These are phyloP conservation scores for Aspergillus sp. DNA, from an alignment of 2,329 filamentous ascomycete species.

Conservation along the genomic window DNA sequence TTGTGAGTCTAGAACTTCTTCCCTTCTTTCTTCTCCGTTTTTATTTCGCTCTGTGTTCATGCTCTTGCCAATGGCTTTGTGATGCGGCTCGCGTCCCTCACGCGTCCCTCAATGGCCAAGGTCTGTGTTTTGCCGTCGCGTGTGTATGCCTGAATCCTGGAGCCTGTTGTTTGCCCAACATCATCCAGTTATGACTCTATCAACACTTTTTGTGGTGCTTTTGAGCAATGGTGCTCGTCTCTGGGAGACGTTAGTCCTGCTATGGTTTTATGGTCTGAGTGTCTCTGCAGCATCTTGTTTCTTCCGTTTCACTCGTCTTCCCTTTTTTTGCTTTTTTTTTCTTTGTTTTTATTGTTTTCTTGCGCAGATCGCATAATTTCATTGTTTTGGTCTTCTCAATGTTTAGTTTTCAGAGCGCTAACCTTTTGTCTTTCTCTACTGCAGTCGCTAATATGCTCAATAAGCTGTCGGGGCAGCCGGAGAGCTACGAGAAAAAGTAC, in stretches of 20 bases:
- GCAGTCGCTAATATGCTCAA: constrained; percentile 86
- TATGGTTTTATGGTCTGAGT: constrained; percentile 6
- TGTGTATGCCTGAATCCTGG: constrained; percentile 1
- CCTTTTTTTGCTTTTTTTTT: not conserved
- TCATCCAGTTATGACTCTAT: constrained; percentile 1
- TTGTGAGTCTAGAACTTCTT: constrained; percentile 15
- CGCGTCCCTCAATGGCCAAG: not conserved
- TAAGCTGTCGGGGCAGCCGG: constrained; percentile 92
- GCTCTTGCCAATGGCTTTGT: not conserved
- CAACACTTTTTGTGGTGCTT: constrained; percentile 1
- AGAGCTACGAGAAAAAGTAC: constrained; percentile 98
- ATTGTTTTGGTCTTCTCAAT: not conserved
- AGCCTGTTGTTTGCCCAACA: constrained; percentile 1
- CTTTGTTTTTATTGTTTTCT: not conserved
- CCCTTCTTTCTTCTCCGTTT: not conserved
- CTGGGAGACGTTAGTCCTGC: constrained; percentile 1
- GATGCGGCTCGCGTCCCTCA: constrained; percentile 1
- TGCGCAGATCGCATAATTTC: not conserved
- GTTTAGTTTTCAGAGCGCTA: constrained; percentile 4
- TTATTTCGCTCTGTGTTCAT: not conserved
- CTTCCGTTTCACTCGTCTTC: not conserved
- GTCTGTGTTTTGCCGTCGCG: constrained; percentile 3
- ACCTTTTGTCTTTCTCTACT: not conserved
- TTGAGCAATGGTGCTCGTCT: constrained; percentile 3
- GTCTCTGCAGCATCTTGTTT: not conserved